Base-by-base conservation (phyloP, 2,329 filamentous ascomycete genomes). In the Karstenula rhodostoma region DNA sequence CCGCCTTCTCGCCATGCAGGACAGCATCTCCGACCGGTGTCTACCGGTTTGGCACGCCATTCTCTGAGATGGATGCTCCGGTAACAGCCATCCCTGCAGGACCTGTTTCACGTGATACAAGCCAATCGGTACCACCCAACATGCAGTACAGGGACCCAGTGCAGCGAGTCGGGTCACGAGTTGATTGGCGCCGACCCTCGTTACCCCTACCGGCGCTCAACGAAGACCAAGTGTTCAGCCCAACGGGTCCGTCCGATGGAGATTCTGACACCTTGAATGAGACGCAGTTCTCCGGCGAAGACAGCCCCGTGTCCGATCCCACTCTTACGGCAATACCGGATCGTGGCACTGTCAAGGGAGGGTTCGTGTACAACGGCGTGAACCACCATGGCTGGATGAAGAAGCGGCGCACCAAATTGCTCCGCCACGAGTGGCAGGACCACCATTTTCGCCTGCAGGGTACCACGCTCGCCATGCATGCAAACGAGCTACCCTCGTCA, bases 391-490 rank as follows among this genome's bases (percentile, higher is more conserved):
- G 95, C 1, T 93, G 89, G 78, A 96, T 99, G 88, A 94, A 93
- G 84, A 97, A 96, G 84, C 92, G 94, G 74, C 93, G 93, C 81
- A 96, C 90, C 35, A 89, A 89, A 73, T 89, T 97, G 83, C 86
- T 97, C 62, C 91, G 93, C 46, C 92, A 96, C 77, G 94, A 97
- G 81, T 97, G 94, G 94, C 88, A 93, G 73, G 92, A 96, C 76
- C 90, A 93, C 68, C 95, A 94, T 81, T 96, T 95, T 77, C 93
- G 92, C 27, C 89, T 97, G 64, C 89, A 89, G 49, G 83, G 82
- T 66, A 83, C 82, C 0, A 76, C 79, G 57, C 79, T 85, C 22
- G 89, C 90, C 57, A 90, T 94, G 86, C 91, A 94, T 83, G 77
- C 78, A 22, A 81, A 82, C 66, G 78, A 80, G 52, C 74, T 79